Evolutionary conservation across 2,329 filamentous ascomycete genomes (phyloP).

Genomic region (Elsinoe perseae): DNA sequence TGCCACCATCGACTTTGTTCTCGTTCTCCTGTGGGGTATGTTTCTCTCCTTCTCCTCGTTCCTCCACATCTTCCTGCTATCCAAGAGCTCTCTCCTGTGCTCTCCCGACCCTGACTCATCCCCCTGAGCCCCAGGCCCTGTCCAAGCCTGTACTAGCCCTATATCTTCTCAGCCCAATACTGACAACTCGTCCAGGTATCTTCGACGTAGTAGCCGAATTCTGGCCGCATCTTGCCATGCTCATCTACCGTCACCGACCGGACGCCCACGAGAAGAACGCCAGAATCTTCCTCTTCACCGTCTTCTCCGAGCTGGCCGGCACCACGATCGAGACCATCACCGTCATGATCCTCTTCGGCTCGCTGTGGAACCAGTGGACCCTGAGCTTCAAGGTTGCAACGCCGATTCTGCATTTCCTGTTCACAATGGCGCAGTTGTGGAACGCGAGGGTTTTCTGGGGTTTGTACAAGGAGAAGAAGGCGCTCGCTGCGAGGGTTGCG

Average conservation of each 20-base stretch:
- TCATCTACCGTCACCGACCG: constrained; percentile 38
- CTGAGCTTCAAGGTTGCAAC: constrained; percentile 39
- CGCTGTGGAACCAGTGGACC: constrained; percentile 37
- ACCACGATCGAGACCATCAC: constrained; percentile 37
- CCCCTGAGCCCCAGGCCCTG: no score
- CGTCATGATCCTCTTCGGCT: constrained; percentile 40
- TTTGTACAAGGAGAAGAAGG: constrained; percentile 31
- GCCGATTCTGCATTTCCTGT: constrained; percentile 37
- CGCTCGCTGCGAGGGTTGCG: not conserved
- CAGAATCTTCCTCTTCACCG: constrained; percentile 33
- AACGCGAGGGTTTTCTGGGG: constrained; percentile 36
- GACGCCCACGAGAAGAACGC: constrained; percentile 33
- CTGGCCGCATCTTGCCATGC: constrained; percentile 40
- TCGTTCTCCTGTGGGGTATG: constrained; percentile 37
- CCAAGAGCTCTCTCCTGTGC: not conserved
- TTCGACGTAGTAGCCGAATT: constrained; percentile 43
- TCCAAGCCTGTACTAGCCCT: no score
- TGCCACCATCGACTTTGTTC: constrained; percentile 32
- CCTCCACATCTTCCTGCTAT: not conserved
- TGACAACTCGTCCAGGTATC: constrained; percentile 30
- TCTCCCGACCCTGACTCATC: no score
- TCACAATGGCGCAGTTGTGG: constrained; percentile 38
- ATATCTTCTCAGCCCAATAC: not conserved
- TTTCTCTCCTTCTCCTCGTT: not conserved
- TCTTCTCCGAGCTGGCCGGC: constrained; percentile 33